Base-by-base conservation (phyloP, 225 moss, liverwort and hornwort species). In the Rhytidiadelphus loreus region DNA sequence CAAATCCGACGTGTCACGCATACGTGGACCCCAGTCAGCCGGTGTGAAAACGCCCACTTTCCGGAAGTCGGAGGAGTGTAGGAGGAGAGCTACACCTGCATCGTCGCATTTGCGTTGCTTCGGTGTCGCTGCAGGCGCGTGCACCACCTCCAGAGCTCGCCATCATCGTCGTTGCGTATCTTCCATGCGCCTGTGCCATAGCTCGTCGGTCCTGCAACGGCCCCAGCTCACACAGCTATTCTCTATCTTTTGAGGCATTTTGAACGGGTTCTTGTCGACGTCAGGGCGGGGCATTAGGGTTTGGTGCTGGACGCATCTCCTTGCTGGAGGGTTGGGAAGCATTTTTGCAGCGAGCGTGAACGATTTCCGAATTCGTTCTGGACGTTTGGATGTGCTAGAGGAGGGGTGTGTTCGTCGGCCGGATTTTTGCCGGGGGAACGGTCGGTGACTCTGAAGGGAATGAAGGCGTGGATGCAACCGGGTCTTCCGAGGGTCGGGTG, bases 381-480 rank as follows among this genome's bases (percentile, higher is more conserved):
- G 57, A 30, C 53, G 59, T 77, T 87, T 74, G 59, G 65, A 79
- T 44, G 39, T 69, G 46, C 59, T 41, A 43, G 77, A 30, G 39
- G 41, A 75, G 50, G 65, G 5, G 75, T 55, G 35, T 37, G 24
- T 78, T 65, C 53, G 66, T 71, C 57, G 70, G 77, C 63, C 71
- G 75, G 53, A 44, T 74, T 29, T 83, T 90, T 83, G 33, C 57
- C 58, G 81, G 48, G 19, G 46, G 65, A 74, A 43, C 52, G 25
- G 35, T 83, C 26, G 58, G 74, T 43, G 87, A 13, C 43, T 41
- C 26, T 46, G 56, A 85, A 90, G 90, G 92, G 92, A 64, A 92
- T 92, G 92, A 94, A 87, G 90, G 91, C 50, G 88, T 87, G 92
- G 88, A 87, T 82, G 61, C 93, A 80, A 57, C 87, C 78, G 85